Evolutionary conservation across 345 rosid genomes (phyloP), one percentile per base, ranked within the genome.

Genomic region (Litchi chinensis): DNA sequence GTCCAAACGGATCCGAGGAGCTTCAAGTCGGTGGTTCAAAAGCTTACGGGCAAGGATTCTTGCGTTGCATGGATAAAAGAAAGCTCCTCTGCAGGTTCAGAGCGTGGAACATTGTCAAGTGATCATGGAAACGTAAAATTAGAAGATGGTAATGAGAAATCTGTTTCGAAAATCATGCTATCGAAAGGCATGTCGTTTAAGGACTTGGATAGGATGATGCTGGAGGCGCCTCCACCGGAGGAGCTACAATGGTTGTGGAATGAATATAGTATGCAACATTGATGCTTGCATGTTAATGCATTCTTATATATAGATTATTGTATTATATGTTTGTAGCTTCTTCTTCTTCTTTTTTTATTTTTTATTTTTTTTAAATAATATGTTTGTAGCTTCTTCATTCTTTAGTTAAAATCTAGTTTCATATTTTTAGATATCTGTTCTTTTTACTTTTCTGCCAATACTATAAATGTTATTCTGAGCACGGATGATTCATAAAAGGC

Each of bases 1-100:
- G 88, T 91, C 0, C 84, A 87, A 70, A 76, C 91, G 10, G 93
- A 89, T 67, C 69, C 89, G 18, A 24, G n/a, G 68, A 89, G 85
- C 82, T 91, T 91, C 88, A 91, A 89, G 66, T 79, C 90, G 0
- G 90, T 91, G 65, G 95, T 91, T 79, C 95, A 91, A 76, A 82
- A 85, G 59, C 95, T 91, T 19, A 91, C 95, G 0, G 95, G 95
- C 40, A 91, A 88, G 85, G 88, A 91, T 80, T 87, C 89, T 5
- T 44, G 80, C 72, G 86, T 82, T 74, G 73, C 79, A 7, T 80
- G 83, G 88, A 77, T 80, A 0, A 74, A 82, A 64, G 82, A 78
- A 70, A 75, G 74, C 74, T 62, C 78, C 7, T 75, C 77, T 28
- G 21, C 68, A 7, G 82, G 62, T 1, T 26, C 19, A 3, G 79